A percentile compares a stretch with the other conserved stretches of the same genome.
Conservation (phyloP, 164 flowering plant species). For the Piper betle region DNA sequence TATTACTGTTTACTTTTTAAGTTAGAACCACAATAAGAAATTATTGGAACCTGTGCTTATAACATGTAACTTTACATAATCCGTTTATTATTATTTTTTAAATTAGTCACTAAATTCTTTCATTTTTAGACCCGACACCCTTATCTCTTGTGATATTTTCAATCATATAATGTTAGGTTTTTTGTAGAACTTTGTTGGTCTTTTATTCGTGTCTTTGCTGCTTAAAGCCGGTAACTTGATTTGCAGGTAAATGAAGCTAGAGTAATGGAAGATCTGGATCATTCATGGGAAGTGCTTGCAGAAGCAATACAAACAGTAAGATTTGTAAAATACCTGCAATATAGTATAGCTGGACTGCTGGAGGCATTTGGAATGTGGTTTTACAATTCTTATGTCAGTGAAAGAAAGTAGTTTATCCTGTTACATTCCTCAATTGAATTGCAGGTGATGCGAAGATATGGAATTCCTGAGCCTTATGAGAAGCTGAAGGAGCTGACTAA, state of each 20-base stretch:
- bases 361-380: background rate
- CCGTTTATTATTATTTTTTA: background rate
- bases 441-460: constrained; percentile 94
- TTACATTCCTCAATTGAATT: background rate
- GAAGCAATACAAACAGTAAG: constrained; percentile 97
- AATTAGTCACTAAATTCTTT: background rate
- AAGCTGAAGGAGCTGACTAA: constrained; percentile 89
- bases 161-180: background rate
- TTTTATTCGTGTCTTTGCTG: background rate
- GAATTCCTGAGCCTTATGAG: constrained; percentile 92
- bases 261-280: constrained; percentile 60
- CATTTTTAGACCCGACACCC: background rate
- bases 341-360: background rate
- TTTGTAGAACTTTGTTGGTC: background rate
- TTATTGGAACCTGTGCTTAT: background rate
- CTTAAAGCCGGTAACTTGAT: background rate
- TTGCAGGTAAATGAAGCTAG: constrained; percentile 73
- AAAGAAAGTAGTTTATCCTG: background rate
- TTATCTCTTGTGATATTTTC: background rate
- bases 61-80: background rate
- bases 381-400: background rate
- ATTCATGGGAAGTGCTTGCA: constrained; percentile 93
- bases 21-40: background rate
- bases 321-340: background rate
- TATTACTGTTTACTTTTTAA: too few relatives aligned